A percentile compares a stretch with the other conserved stretches of the same genome.
Conservation (phyloP, 192 early-diverging fungal genomes). For the Pilobolus umbonatus region DNA sequence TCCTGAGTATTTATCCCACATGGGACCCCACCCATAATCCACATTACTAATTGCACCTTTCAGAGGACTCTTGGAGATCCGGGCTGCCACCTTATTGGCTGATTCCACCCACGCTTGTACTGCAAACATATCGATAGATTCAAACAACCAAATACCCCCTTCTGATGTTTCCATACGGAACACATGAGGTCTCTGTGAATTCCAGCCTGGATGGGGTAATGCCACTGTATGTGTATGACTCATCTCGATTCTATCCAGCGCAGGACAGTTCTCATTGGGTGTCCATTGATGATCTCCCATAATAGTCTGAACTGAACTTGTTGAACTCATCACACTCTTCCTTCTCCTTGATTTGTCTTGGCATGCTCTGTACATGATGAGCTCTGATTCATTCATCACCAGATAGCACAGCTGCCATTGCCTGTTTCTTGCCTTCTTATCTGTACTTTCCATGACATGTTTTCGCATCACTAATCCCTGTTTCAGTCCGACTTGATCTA, state of each 20-base stretch:
- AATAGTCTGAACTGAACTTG: slow-evolving; percentile 1
- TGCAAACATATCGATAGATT: slow-evolving; percentile 9
- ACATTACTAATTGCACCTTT: slow-evolving; percentile 5
- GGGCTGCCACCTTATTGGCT: neutral
- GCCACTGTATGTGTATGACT: neutral
- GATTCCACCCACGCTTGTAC: slow-evolving; percentile 6
- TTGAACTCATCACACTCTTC: slow-evolving; percentile 1
- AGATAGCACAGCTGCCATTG: slow-evolving; percentile 13
- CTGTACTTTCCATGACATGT: slow-evolving; percentile 9
- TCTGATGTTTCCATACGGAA: slow-evolving; percentile 4
- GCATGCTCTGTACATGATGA: slow-evolving; percentile 2
- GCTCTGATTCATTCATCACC: slow-evolving; percentile 1
- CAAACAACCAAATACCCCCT: slow-evolving; percentile 7
- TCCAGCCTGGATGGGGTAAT: slow-evolving; percentile 1
- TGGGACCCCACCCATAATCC: slow-evolving; percentile 6
- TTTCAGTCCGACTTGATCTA: neutral
- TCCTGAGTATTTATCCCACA: neutral
- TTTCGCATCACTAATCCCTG: slow-evolving; percentile 10
- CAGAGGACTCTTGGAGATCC: slow-evolving; percentile 4
- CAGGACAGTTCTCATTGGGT: neutral
- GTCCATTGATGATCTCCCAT: neutral
- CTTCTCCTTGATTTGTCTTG: neutral
- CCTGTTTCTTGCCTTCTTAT: slow-evolving; percentile 3
- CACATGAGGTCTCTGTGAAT: slow-evolving; percentile 1
- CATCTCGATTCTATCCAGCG: neutral